Base-by-base conservation (phyloP, 2,329 filamentous ascomycete genomes). In the Acrocalymma vagum region DNA sequence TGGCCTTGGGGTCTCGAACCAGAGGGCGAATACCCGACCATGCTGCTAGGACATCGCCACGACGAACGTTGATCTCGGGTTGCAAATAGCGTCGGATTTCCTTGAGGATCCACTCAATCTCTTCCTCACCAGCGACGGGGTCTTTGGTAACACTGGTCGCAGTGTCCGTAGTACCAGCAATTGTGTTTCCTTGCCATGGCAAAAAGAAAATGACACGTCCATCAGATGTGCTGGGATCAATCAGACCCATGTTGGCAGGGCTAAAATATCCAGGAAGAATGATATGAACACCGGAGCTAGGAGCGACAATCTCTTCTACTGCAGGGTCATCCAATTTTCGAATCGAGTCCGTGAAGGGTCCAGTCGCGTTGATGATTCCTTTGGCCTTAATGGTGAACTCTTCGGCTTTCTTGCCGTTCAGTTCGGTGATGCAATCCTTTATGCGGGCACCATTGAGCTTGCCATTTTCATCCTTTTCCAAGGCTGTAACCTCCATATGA, bases 161-260 rank as follows among this genome's bases (percentile, higher is more conserved):
- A 25, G 87, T 85, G 64, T 95, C 90, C 6, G 90, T 95, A 5
- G 90, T 95, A 47, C 90, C 90, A 29, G 90, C 90, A 62, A 95
- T 94, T 10, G 90, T 95, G 73, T 94, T 94, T 32, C 90, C 90
- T 73, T 95, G 90, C 90, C 90, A 95, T 15, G 90, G 90, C 26
- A 95, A 78, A 79, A 95, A 95, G 82, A 95, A 95, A 63, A 95
- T 93, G 33, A 95, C 90, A 65, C 90, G 83, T 14, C 90, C 90
- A 63, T 95, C 90, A 1, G 90, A 95, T 2, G 90, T 94, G 26
- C 84, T 84, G 5, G 90, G 90, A 60, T 95, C 90, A 58, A 95
- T 88, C 26, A 95, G 78, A 47, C 90, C 90, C 89, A 95, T 94
- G 63, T 91, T 86, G 14, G 85, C 80, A 28, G 90, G 90, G 58